Conservation (phyloP, 2,329 filamentous ascomycete species). For the Xylariaceae sp. region DNA sequence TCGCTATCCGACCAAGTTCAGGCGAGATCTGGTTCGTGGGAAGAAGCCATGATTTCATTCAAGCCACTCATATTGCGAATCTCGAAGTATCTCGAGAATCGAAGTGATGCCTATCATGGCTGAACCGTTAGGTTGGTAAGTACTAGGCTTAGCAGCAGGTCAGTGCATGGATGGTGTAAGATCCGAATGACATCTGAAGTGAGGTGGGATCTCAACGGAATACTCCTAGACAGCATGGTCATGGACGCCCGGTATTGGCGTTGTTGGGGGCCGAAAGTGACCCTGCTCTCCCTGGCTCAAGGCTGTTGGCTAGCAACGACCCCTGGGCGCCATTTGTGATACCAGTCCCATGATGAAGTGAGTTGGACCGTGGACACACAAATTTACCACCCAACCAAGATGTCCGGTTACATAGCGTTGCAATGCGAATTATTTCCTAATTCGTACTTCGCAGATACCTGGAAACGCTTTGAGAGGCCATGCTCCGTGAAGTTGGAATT, state of each 20-base stretch:
- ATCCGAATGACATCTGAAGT: constrained; percentile 7
- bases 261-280: neutral
- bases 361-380: neutral
- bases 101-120: neutral
- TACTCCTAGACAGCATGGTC: neutral
- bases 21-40: neutral
- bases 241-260: neutral
- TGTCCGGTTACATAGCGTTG: neutral
- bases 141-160: neutral
- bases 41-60: neutral
- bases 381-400: neutral
- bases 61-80: neutral
- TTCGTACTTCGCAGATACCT: too few species aligned
- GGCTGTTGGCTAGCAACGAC: neutral
- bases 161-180: constrained; percentile 5
- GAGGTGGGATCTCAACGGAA: constrained; percentile 1
- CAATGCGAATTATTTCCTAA: neutral
- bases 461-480: too few species aligned
- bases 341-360: constrained; percentile 3
- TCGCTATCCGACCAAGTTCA: neutral
- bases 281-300: too few species aligned
- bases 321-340: constrained; percentile 1
- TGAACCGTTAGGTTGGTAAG: neutral
- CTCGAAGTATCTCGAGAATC: neutral
- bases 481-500: too few species aligned